phyloP scores from a whole-genome alignment of 306 rosid species.

The Prunus davidiana region DNA sequence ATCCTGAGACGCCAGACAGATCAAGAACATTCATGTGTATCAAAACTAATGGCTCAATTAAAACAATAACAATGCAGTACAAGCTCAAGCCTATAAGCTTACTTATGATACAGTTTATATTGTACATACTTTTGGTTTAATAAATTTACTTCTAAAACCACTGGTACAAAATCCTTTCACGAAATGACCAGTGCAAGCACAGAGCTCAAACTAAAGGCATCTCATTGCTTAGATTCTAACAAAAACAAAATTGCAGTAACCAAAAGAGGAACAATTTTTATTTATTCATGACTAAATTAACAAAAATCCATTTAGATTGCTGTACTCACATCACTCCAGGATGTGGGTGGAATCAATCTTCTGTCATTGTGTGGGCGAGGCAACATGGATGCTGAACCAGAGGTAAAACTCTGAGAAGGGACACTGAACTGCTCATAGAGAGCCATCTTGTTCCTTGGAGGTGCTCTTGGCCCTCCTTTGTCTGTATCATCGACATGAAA shows the following conservation, averaged over 20 bases:
- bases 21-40: neutral
- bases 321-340: slow-evolving; percentile 49
- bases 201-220: slow-evolving; percentile 5
- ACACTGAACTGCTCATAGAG: slow-evolving; percentile 56
- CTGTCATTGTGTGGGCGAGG: slow-evolving; percentile 28
- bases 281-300: neutral
- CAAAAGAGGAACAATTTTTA: neutral
- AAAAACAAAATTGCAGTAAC: neutral
- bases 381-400: slow-evolving; percentile 51
- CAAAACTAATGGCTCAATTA: neutral
- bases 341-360: slow-evolving; percentile 31
- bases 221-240: neutral
- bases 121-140: neutral
- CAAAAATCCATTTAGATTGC: neutral
- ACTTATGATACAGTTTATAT: neutral
- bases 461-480: slow-evolving; percentile 72
- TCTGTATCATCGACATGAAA: slow-evolving; percentile 66
- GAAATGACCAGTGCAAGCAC: neutral
- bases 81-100: neutral
- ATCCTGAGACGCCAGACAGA: neutral
- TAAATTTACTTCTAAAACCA: neutral
- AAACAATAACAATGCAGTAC: neutral
- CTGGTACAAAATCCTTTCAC: neutral
- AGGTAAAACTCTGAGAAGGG: slow-evolving; percentile 46
- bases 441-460: slow-evolving; percentile 88